phyloP scores from a whole-genome alignment of 352 stramenopile species.

The Phytopythium sindhum region DNA sequence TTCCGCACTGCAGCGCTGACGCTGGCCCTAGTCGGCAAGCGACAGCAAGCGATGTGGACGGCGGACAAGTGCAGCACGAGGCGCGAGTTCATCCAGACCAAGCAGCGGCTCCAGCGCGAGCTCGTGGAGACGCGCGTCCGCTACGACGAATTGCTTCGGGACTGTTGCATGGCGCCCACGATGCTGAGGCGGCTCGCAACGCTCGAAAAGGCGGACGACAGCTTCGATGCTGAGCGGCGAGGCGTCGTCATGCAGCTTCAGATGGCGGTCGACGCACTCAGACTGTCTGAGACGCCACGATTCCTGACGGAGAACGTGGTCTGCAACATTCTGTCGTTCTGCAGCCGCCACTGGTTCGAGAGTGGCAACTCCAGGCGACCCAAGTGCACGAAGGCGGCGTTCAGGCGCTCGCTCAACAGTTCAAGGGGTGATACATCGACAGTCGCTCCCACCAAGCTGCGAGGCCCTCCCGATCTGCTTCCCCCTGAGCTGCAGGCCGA shows the following conservation, averaged over 20 bases:
- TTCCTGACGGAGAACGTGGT: constrained; percentile 30
- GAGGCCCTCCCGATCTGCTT: constrained; percentile 29
- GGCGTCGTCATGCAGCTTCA: constrained; percentile 26
- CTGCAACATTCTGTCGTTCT: constrained; percentile 47
- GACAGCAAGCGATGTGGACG: constrained; percentile 23
- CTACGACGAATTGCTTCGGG: constrained; percentile 36
- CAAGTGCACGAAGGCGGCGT: constrained; percentile 3
- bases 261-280: constrained; percentile 27
- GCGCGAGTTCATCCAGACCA: constrained; percentile 26
- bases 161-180: constrained; percentile 34
- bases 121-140: constrained; percentile 48
- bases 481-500: constrained; percentile 24
- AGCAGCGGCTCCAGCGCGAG: constrained; percentile 33
- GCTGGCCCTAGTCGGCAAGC: constrained; percentile 36
- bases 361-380: neutral
- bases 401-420: constrained; percentile 2
- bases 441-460: constrained; percentile 19
- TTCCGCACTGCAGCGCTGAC: constrained; percentile 35
- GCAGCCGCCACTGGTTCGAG: constrained; percentile 60
- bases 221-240: constrained; percentile 31
- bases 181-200: constrained; percentile 32
- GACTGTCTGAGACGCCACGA: constrained; percentile 17
- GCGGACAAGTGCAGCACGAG: constrained; percentile 14
- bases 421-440: constrained; percentile 2
- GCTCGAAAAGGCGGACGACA: constrained; percentile 28